Percentiles rank a stretch among this genome's conserved stretches.
phyloP scores from a whole-genome alignment of 2,329 filamentous ascomycete genomes.

The Sporothrix curviconia region DNA sequence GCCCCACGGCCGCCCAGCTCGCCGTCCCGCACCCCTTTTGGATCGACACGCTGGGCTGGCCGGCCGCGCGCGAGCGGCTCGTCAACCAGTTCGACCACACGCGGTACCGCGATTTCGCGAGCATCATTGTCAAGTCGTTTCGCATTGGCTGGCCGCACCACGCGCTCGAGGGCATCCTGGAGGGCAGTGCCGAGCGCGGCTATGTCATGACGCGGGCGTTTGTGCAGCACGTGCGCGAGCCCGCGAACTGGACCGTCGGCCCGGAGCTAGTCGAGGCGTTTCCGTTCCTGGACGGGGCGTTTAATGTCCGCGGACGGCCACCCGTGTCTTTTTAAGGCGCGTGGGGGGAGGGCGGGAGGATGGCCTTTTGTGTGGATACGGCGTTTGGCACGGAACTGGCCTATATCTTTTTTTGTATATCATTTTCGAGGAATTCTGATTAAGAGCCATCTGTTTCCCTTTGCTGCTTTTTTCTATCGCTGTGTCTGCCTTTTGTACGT shows the following conservation, averaged over 20 bases:
- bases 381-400: too few relatives aligned
- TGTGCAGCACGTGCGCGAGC: constrained; percentile 13
- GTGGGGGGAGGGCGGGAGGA: too few relatives aligned
- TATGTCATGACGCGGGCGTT: constrained; percentile 11
- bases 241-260: constrained; percentile 14
- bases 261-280: constrained; percentile 14
- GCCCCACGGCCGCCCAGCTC: constrained; percentile 11
- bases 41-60: constrained; percentile 15
- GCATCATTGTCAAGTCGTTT: constrained; percentile 1
- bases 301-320: constrained; percentile 8
- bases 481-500: too few relatives aligned
- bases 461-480: too few relatives aligned
- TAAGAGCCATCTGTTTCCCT: too few relatives aligned
- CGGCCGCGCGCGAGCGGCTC: constrained; percentile 11
- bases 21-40: constrained; percentile 15
- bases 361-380: too few relatives aligned
- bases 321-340: neutral
- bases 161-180: constrained; percentile 6
- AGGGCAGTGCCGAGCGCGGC: constrained; percentile 1
- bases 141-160: constrained; percentile 13
- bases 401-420: too few relatives aligned
- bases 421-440: too few relatives aligned
- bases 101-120: constrained; percentile 2
- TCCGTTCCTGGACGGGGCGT: constrained; percentile 12
- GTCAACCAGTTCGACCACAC: constrained; percentile 13